phyloP scores from a whole-genome alignment of 169 alveolate species.

The Theileria parva region DNA sequence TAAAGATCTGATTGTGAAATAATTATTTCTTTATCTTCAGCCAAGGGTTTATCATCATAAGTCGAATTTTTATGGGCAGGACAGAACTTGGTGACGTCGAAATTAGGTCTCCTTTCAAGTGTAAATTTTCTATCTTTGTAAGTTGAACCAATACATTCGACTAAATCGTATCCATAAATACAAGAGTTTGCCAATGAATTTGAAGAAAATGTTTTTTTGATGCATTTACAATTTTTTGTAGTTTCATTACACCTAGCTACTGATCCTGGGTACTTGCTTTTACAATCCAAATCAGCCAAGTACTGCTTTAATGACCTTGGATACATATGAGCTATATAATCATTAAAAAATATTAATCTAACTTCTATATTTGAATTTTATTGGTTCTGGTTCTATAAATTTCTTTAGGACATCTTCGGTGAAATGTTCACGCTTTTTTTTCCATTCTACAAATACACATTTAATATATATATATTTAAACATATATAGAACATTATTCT shows the following conservation, averaged over 20 bases:
- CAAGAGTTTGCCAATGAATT: not conserved
- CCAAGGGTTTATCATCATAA: not conserved
- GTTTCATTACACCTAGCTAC: not conserved
- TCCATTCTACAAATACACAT: too few relatives aligned
- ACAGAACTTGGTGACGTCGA: not conserved
- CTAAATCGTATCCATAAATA: not conserved
- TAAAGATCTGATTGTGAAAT: not conserved
- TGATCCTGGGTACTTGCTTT: conserved; percentile 2
- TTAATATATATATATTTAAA: too few relatives aligned
- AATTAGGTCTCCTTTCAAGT: not conserved
- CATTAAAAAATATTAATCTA: not conserved
- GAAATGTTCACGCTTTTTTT: too few relatives aligned
- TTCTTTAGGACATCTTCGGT: too few relatives aligned
- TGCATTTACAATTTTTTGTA: not conserved
- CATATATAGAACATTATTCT: too few relatives aligned
- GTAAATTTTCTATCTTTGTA: not conserved
- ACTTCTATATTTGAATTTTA: not conserved
- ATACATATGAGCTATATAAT: not conserved
- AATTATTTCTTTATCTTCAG: not conserved
- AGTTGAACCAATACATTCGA: not conserved
- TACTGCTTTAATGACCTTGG: conserved; percentile 5
- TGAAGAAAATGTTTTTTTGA: conserved; percentile 1
- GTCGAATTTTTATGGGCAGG: not conserved
- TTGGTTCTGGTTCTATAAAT: not conserved
- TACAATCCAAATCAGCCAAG: not conserved